Evolutionary conservation across 2,329 filamentous ascomycete species (phyloP), one percentile per base, ranked within the genome.

Genomic region (Stagonosporopsis cucurbitacearum): DNA sequence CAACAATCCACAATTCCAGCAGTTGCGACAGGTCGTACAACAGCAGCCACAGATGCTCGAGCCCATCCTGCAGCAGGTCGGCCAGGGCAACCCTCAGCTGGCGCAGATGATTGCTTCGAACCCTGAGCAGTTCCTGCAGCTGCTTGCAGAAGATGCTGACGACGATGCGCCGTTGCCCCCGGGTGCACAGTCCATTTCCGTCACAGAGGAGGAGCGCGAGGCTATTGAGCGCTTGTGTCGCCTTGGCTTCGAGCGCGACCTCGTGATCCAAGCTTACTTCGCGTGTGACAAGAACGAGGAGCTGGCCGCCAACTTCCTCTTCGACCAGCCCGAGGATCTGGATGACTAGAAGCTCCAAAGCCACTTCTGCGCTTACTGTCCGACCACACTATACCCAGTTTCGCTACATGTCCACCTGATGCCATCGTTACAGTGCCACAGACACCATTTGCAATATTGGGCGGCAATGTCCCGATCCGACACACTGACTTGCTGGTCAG

Each of bases 271-370:
- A 79, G 95, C 95, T 23, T 99, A 98, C 80, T 99, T 99, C 75
- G 95, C 95, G 30, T 99, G 95, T 77, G 95, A 99, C 79, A 99
- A 98, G 85, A 98, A 99, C 77, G 95, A 99, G 79, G 95, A 99
- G 78, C 84, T 99, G 47, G 95, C 95, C 0, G 95, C 95, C 62
- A 99, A 99, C 79, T 98, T 97, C 78, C 83, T 99, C 57, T 99
- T 99, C 73, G 95, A 99, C 69, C 92, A 98, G 79, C 93, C 93
- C 9, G 92, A 96, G 59, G 93, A 97, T 43, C 88, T 91, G 32
- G 87, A 89, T 54, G 78, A 81, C 46, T 76, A 69, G 58, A 57
- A 51, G 39, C 50, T 53, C 25, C 49, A 20, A 43, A 48, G 50
- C 39, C 57, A 42, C 19, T 12, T 56, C 63, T 66, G 55, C 54